A percentile compares a stretch with the other conserved stretches of the same genome.
Conservation (phyloP, 257 asterid species). For the Solanum pinnatisectum region DNA sequence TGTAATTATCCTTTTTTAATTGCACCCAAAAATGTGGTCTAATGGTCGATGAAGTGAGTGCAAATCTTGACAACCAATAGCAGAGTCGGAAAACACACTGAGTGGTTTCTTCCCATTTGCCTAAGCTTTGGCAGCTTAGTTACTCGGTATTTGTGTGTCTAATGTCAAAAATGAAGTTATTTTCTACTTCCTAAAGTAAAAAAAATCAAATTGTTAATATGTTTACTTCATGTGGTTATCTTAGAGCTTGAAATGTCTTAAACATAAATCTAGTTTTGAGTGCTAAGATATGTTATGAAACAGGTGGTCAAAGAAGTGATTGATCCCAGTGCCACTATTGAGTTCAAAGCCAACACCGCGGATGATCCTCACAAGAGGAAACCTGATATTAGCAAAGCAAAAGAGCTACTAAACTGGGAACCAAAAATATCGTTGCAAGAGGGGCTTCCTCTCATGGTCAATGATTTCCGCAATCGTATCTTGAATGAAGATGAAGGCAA, state of each 20-base stretch:
- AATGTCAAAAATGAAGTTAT: background rate
- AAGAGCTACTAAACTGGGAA: constrained; percentile 92
- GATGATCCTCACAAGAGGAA: constrained; percentile 99
- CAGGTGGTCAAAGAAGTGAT: constrained; percentile 93
- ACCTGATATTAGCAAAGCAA: constrained; percentile 91
- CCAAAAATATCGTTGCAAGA: constrained; percentile 71
- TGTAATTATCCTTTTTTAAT: too few relatives aligned
- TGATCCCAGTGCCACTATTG: constrained; percentile 79
- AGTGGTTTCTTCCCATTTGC: background rate
- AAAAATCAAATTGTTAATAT: background rate
- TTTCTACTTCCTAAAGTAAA: background rate
- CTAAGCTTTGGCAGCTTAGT: background rate
- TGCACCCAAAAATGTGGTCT: background rate
- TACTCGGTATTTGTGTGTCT: background rate
- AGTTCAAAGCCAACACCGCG: constrained; percentile 81
- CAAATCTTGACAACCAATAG: background rate
- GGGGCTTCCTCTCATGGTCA: constrained; percentile 88
- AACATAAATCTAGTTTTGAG: background rate
- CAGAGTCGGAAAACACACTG: background rate
- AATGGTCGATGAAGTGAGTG: background rate
- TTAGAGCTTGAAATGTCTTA: background rate
- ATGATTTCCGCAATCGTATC: constrained; percentile 84
- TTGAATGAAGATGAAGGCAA: constrained; percentile 96
- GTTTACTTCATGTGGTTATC: background rate
- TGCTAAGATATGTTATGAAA: background rate